Percentiles rank a stretch among this genome's conserved stretches.
These are phyloP conservation scores for Triangularia setosa DNA, from an alignment of 2,329 filamentous ascomycete genomes.

Conservation along the genomic window DNA sequence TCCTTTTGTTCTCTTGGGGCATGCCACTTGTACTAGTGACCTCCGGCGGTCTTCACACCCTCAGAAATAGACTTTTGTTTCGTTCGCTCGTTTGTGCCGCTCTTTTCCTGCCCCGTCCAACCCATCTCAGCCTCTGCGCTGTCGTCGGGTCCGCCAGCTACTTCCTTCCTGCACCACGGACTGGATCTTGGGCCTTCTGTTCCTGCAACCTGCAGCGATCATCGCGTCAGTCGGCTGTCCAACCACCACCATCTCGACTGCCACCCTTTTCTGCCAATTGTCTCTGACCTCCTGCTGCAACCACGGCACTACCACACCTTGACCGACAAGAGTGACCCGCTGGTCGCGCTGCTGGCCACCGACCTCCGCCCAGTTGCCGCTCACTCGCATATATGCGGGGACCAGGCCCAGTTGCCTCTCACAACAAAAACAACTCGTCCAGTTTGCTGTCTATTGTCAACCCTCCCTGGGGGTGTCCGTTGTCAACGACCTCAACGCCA, in stretches of 20 bases:
- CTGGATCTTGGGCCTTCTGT: neutral
- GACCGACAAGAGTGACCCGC: conserved; percentile 19
- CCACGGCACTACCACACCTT: conserved; percentile 4
- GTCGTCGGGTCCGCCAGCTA: too few species aligned
- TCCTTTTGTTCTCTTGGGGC: conserved; percentile 21
- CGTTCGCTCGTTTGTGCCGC: conserved; percentile 22
- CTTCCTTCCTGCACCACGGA: neutral
- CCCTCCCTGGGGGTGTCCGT: neutral
- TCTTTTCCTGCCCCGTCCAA: conserved; percentile 13
- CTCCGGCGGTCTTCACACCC: conserved; percentile 18
- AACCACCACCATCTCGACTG: neutral
- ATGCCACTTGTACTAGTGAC: conserved; percentile 15
- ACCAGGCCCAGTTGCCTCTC: conserved; percentile 1
- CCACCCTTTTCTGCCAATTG: conserved; percentile 1
- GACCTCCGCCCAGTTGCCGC: conserved; percentile 8
- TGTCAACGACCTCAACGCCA: conserved; percentile 10
- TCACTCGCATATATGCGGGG: conserved; percentile 17
- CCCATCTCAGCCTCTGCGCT: neutral
- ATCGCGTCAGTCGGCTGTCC: neutral
- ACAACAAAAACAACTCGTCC: conserved; percentile 9
- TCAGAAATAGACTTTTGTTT: conserved; percentile 18
- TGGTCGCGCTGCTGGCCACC: conserved; percentile 4
- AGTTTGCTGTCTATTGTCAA: conserved; percentile 1
- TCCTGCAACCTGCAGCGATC: neutral
- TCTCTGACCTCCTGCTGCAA: conserved; percentile 4